Conservation (phyloP, 441 rosid species). For the Arabidopsis hybrid region DNA sequence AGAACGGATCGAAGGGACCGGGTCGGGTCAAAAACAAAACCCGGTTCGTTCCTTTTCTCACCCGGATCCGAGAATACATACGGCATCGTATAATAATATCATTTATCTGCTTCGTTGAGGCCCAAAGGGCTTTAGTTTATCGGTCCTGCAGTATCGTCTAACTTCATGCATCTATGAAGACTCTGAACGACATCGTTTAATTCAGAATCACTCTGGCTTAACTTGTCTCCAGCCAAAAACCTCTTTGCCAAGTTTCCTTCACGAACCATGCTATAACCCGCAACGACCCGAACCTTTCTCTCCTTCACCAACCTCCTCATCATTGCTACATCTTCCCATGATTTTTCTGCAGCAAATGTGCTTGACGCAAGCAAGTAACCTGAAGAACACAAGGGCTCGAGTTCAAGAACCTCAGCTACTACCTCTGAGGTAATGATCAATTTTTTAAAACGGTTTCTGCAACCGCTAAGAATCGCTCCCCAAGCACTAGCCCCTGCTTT, state of each 20-base stretch:
- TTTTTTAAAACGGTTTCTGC: slow-evolving; percentile 49
- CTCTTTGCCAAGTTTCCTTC: slow-evolving; percentile 44
- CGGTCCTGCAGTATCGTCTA: slow-evolving; percentile 2
- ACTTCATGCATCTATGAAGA: slow-evolving; percentile 49
- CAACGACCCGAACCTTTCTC: slow-evolving; percentile 48
- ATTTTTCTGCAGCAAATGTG: slow-evolving; percentile 53
- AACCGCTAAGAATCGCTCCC: slow-evolving; percentile 66
- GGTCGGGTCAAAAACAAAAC: neutral
- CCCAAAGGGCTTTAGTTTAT: slow-evolving; percentile 16
- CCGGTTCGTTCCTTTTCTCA: neutral
- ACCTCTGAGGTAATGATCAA: slow-evolving; percentile 44
- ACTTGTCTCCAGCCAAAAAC: slow-evolving; percentile 58
- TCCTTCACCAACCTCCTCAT: slow-evolving; percentile 58
- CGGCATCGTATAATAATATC: too few species aligned
- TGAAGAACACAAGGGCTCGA: slow-evolving; percentile 56
- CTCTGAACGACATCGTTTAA: slow-evolving; percentile 41
- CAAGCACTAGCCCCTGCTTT: slow-evolving; percentile 56
- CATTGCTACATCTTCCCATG: slow-evolving; percentile 50
- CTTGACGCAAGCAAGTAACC: slow-evolving; percentile 63
- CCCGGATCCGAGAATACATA: slow-evolving; percentile 5
- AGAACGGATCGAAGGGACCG: slow-evolving; percentile 20
- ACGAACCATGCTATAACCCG: slow-evolving; percentile 61
- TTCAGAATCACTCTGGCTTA: slow-evolving; percentile 40
- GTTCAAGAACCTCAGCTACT: slow-evolving; percentile 50
- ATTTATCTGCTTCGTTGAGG: neutral